Base-by-base conservation (phyloP, 2,329 filamentous ascomycete genomes). In the Daldinia eschscholtzii region DNA sequence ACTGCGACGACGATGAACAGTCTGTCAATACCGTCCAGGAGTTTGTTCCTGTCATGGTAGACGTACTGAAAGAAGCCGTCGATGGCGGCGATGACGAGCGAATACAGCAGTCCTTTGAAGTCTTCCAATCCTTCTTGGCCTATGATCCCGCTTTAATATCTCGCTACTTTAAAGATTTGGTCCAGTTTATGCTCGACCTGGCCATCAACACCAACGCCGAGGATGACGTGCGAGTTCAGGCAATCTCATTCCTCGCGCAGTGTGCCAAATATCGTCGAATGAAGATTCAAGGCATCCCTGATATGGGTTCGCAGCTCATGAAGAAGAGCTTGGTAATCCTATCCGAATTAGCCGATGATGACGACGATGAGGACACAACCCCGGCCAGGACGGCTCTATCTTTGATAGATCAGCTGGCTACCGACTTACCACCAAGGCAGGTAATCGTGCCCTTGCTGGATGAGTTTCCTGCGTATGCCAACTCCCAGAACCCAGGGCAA, bases 121-220 rank as follows among this genome's bases (percentile, higher is more conserved):
- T 97, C 73, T 97, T 98, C 88, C 96, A 98, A 84, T 96, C 93
- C 57, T 91, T 98, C 76, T 88, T 99, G 61, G 92, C 92, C 71
- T 97, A 93, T 80, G 95, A 98, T 79, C 92, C 93, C 33, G 88
- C 93, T 53, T 88, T 98, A 57, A 85, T 98, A 59, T 92, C 91
- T 72, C 86, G 88, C 62, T 94, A 98, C 83, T 93, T 99, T 77
- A 93, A 91, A 79, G 93, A 98, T 76, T 87, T 99, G 7, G 87
- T 98, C 68, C 89, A 92, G 74, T 97, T 98, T 85, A 98, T 98
- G 93, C 91, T 97, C 76, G 91, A 96, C 67, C 86, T 99, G 61
- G 89, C 92, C 53, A 87, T 88, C 75, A 93, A 97, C 81, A 91
- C 87, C 50, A 86, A 92, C 42, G 86, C 93, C 50, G 91, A 94